Percentiles rank a stretch among this genome's conserved stretches.
These are phyloP conservation scores for Nicotiana benthamiana DNA, from an alignment of 257 asterid species.

Conservation along the genomic window DNA sequence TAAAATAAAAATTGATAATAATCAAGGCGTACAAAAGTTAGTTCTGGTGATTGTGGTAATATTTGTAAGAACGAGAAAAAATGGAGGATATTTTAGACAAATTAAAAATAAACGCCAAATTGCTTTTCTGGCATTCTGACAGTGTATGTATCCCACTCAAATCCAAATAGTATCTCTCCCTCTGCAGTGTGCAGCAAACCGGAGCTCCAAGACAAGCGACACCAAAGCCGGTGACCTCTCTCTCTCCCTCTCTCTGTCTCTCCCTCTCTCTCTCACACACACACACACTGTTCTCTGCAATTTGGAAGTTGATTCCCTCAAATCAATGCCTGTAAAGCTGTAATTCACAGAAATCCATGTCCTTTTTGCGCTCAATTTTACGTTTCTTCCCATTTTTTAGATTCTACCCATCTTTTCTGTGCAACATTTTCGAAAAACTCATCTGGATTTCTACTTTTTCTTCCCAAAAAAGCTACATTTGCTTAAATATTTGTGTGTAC, in stretches of 20 bases:
- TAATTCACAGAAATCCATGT: neutral
- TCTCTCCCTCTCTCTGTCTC: neutral
- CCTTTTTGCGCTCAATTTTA: neutral
- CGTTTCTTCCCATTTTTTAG: neutral
- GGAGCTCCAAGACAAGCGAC: neutral
- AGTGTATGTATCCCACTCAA: neutral
- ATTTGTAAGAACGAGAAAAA: neutral
- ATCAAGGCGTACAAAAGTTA: no score
- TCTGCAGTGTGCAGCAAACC: neutral
- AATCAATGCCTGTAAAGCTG: neutral
- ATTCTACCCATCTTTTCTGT: neutral
- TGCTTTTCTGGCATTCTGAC: neutral
- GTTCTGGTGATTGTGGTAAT: neutral
- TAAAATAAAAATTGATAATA: no score
- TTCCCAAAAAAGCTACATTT: neutral
- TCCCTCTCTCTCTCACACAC: neutral
- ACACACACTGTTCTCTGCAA: neutral
- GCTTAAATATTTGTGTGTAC: neutral
- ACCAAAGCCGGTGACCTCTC: neutral
- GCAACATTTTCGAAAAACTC: neutral
- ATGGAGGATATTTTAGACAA: neutral
- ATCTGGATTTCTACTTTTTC: neutral
- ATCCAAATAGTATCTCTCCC: neutral
- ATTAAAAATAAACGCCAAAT: neutral
- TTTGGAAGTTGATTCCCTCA: neutral